phyloP scores from a whole-genome alignment of 2,329 filamentous ascomycete species.

The Sporothrix schenckii region DNA sequence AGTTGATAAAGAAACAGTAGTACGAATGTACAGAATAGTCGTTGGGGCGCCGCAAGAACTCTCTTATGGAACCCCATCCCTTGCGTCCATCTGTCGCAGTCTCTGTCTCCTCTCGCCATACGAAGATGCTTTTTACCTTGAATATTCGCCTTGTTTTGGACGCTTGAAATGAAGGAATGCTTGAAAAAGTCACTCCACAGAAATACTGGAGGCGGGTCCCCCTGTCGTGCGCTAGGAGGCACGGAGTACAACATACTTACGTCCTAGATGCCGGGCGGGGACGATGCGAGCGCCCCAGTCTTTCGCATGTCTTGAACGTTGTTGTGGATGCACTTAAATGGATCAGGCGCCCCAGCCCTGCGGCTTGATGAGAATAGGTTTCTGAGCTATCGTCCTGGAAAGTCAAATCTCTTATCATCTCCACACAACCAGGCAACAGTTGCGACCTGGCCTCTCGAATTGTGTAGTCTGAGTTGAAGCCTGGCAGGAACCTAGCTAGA shows the following conservation, averaged over 20 bases:
- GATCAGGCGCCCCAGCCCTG: neutral
- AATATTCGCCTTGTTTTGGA: constrained; percentile 2
- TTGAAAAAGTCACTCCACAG: neutral
- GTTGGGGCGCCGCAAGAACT: neutral
- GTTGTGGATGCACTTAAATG: constrained; percentile 10
- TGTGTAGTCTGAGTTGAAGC: neutral
- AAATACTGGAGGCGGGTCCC: constrained; percentile 6
- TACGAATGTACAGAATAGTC: too few species aligned
- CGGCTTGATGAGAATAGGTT: constrained; percentile 1
- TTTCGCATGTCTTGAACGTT: neutral
- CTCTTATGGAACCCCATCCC: neutral
- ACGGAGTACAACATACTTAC: too few species aligned
- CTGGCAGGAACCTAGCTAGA: neutral
- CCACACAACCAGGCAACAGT: constrained; percentile 20
- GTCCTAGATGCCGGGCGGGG: constrained; percentile 20
- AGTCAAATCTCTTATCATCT: constrained; percentile 1
- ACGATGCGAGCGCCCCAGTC: constrained; percentile 15
- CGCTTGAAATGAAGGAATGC: too few species aligned
- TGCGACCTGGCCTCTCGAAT: neutral
- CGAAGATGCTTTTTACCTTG: neutral
- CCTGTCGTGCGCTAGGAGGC: constrained; percentile 6
- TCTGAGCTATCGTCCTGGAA: neutral
- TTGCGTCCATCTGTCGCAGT: neutral
- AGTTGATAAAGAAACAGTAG: neutral
- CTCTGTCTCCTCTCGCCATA: neutral